These are phyloP conservation scores for Hypericum perforatum DNA, from an alignment of 345 rosid species.

Conservation along the genomic window DNA sequence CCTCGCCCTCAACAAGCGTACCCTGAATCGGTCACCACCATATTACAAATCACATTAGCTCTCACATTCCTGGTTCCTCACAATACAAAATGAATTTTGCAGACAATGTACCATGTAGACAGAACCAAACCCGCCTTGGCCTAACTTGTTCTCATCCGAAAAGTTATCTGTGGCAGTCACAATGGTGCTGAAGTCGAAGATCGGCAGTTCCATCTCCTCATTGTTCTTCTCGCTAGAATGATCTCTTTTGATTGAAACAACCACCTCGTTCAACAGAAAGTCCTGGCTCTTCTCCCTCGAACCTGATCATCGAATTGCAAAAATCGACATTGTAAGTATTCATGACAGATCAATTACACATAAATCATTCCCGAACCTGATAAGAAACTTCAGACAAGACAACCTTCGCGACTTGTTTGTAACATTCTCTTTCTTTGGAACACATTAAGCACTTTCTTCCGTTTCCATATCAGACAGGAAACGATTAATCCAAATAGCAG, in stretches of 20 bases:
- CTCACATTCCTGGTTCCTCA: too few relatives aligned
- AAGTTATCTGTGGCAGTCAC: conserved; percentile 40
- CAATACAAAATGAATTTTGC: neutral
- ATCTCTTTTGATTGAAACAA: conserved; percentile 49
- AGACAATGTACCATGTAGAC: conserved; percentile 60
- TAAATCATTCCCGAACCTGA: too few relatives aligned
- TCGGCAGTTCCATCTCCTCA: conserved; percentile 47
- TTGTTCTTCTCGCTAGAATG: conserved; percentile 24
- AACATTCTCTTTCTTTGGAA: conserved; percentile 10
- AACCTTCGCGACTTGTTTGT: conserved; percentile 21
- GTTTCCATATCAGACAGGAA: conserved; percentile 37
- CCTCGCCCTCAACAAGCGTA: conserved; percentile 45
- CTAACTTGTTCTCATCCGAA: conserved; percentile 38
- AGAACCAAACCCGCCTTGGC: conserved; percentile 67
- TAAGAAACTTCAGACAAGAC: too few relatives aligned
- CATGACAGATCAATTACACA: too few relatives aligned
- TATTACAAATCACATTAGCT: too few relatives aligned
- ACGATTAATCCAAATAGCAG: conserved; percentile 27
- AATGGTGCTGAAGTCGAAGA: conserved; percentile 37
- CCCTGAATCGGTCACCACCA: conserved; percentile 28
- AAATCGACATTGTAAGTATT: neutral
- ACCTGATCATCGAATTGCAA: conserved; percentile 18
- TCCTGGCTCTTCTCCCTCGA: conserved; percentile 52
- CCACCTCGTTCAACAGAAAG: conserved; percentile 44
- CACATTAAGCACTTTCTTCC: conserved; percentile 21